Percentiles rank a stretch among this genome's conserved stretches.
phyloP scores from a whole-genome alignment of 2,329 filamentous ascomycete genomes.

The Ceratocystiopsis minuta region DNA sequence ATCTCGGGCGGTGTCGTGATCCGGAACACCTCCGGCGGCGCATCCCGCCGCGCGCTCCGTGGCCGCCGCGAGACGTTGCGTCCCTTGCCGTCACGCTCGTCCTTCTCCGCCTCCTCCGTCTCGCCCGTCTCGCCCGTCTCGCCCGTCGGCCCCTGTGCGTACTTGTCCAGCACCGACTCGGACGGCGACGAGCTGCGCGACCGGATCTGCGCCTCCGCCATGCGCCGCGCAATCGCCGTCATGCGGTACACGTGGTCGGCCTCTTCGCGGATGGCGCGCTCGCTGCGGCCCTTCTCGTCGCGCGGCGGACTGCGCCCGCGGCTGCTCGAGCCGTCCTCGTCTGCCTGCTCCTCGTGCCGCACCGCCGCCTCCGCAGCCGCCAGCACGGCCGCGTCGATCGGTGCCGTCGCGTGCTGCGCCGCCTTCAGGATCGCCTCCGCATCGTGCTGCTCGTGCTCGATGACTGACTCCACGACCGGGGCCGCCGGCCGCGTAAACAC shows the following conservation, averaged over 20 bases:
- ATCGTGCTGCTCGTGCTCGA: slow-evolving; percentile 30
- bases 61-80: background rate
- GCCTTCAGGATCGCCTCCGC: slow-evolving; percentile 27
- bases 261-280: slow-evolving; percentile 26
- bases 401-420: slow-evolving; percentile 28
- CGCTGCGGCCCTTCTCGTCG: slow-evolving; percentile 7
- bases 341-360: slow-evolving; percentile 19
- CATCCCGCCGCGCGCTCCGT: background rate
- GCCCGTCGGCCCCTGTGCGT: too few species aligned
- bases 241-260: slow-evolving; percentile 41
- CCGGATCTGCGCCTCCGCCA: slow-evolving; percentile 33
- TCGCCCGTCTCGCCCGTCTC: background rate
- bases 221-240: slow-evolving; percentile 32
- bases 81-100: background rate
- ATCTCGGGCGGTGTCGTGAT: slow-evolving; percentile 39
- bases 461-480: slow-evolving; percentile 16
- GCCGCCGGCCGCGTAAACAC: background rate
- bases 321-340: slow-evolving; percentile 10
- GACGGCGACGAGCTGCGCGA: slow-evolving; percentile 33
- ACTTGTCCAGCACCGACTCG: slow-evolving; percentile 37
- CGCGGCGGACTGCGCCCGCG: slow-evolving; percentile 3
- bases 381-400: slow-evolving; percentile 26
- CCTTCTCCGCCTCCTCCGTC: slow-evolving; percentile 5
- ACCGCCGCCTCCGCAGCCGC: slow-evolving; percentile 27
- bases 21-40: slow-evolving; percentile 14